phyloP scores from a whole-genome alignment of 768 basidiomycete genomes.

The Sistotremastrum niveocremeum region DNA sequence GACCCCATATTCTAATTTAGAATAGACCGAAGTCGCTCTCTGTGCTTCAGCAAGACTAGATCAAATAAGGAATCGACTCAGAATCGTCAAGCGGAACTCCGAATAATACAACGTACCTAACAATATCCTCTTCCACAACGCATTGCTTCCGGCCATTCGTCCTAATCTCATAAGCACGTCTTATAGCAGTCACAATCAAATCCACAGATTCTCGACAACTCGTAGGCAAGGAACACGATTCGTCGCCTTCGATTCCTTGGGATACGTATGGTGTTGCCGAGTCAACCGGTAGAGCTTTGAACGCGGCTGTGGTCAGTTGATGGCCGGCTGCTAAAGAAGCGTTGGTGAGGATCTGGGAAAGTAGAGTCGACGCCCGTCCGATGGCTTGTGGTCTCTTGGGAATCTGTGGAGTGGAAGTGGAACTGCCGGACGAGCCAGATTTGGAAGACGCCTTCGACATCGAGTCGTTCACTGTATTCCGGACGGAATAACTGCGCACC shows the following conservation, averaged over 20 bases:
- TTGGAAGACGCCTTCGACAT: neutral
- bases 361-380: conserved; percentile 15
- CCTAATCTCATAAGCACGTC: conserved; percentile 49
- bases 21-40: conserved; percentile 71
- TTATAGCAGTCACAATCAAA: conserved; percentile 58
- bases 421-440: neutral
- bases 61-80: conserved; percentile 5
- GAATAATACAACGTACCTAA: conserved; percentile 41
- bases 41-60: conserved; percentile 69
- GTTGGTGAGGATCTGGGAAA: conserved; percentile 25
- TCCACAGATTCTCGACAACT: conserved; percentile 71
- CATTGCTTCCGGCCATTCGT: conserved; percentile 36
- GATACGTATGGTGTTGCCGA: conserved; percentile 32
- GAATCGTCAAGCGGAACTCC: conserved; percentile 3
- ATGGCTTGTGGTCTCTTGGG: neutral
- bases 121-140: conserved; percentile 56
- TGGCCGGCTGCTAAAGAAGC: conserved; percentile 17
- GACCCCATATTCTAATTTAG: conserved; percentile 88
- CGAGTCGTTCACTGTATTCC: conserved; percentile 33
- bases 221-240: conserved; percentile 44
- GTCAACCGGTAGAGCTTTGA: conserved; percentile 70
- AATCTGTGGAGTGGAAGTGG: conserved; percentile 10
- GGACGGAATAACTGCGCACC: conserved; percentile 72
- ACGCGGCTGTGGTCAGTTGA: conserved; percentile 48
- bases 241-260: conserved; percentile 36